These are phyloP conservation scores for Calocera viscosa DNA, from an alignment of 768 basidiomycete species.

Conservation along the genomic window DNA sequence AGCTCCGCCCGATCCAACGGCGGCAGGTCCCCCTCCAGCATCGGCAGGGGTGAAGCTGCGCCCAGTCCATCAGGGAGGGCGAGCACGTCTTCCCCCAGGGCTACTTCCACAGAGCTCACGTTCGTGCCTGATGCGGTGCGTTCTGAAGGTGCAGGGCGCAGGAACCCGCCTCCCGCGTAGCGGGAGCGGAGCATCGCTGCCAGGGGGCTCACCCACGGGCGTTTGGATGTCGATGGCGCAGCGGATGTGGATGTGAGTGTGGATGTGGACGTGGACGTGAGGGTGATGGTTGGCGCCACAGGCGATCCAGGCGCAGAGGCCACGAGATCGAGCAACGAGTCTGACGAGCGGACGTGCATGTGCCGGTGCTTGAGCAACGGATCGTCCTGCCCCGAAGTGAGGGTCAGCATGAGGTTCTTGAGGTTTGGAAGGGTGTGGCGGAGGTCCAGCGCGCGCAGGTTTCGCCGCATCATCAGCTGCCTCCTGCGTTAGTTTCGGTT, in stretches of 20 bases:
- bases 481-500: slow-evolving; percentile 5
- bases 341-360: slow-evolving; percentile 17
- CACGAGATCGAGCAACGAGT: slow-evolving; percentile 20
- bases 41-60: neutral
- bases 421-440: slow-evolving; percentile 94
- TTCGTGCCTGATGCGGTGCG: neutral
- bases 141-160: neutral
- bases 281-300: neutral
- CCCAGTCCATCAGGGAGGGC: neutral
- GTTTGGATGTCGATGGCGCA: neutral
- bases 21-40: neutral
- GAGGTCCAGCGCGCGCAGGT: slow-evolving; percentile 79
- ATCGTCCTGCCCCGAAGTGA: slow-evolving; percentile 55
- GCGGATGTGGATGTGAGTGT: too few relatives aligned
- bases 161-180: slow-evolving; percentile 24
- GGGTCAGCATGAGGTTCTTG: slow-evolving; percentile 79
- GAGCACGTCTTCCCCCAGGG: slow-evolving; percentile 4
- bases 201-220: slow-evolving; percentile 15
- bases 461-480: slow-evolving; percentile 84
- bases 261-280: neutral
- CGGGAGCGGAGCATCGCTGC: slow-evolving; percentile 35
- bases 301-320: slow-evolving; percentile 48
- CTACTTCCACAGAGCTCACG: neutral
- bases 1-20: neutral
- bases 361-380: slow-evolving; percentile 20